phyloP scores from a whole-genome alignment of 2,329 filamentous ascomycete species.

The Penicillium sp. region DNA sequence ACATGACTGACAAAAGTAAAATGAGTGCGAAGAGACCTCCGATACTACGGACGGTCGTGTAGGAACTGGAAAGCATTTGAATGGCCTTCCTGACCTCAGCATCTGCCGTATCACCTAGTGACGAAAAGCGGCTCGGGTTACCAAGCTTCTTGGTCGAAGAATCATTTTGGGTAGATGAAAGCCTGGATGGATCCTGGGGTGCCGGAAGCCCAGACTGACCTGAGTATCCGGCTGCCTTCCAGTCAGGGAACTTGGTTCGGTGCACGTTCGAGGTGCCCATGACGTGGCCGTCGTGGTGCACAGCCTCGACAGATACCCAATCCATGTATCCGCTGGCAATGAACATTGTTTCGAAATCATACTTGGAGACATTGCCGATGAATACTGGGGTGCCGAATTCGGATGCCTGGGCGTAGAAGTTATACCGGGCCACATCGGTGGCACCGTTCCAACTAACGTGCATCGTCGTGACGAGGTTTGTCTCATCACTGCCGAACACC shows the following conservation, averaged over 20 bases:
- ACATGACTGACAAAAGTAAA: conserved; percentile 18
- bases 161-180: conserved; percentile 1
- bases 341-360: conserved; percentile 24
- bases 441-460: conserved; percentile 42
- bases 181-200: conserved; percentile 15
- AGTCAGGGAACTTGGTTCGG: conserved; percentile 19
- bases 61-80: conserved; percentile 15
- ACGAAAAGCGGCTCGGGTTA: background rate
- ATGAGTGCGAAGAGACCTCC: conserved; percentile 21
- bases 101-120: conserved; percentile 9
- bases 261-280: conserved; percentile 18
- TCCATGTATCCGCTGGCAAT: conserved; percentile 23
- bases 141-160: background rate
- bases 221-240: conserved; percentile 16
- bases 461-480: conserved; percentile 29
- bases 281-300: conserved; percentile 18
- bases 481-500: conserved; percentile 27
- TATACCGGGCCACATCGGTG: conserved; percentile 38
- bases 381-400: conserved; percentile 21
- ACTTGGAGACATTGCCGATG: conserved; percentile 17
- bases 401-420: conserved; percentile 31
- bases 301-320: conserved; percentile 22
- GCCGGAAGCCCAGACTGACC: conserved; percentile 12
- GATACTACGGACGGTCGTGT: conserved; percentile 18
- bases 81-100: conserved; percentile 20